phyloP scores from a whole-genome alignment of 192 early-diverging fungal genomes.

The Umbelopsis vinacea region DNA sequence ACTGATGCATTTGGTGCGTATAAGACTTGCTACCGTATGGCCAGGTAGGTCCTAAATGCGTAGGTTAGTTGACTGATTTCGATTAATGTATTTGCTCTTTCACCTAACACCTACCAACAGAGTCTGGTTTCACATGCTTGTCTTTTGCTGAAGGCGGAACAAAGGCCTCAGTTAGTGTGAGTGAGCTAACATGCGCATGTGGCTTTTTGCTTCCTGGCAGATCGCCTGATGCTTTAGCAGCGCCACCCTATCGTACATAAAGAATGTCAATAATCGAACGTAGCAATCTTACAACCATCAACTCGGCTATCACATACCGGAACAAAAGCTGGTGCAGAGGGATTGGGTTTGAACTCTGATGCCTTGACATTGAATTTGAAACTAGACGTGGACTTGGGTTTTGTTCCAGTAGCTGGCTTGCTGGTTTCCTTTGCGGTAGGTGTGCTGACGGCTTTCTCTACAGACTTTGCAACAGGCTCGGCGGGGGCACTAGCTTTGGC shows the following conservation, averaged over 20 bases:
- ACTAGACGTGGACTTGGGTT: conserved; percentile 13
- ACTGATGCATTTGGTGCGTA: conserved; percentile 54
- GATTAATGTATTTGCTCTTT: not conserved
- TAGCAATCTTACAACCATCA: not conserved
- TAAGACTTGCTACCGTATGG: conserved; percentile 57
- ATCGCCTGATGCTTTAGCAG: not conserved
- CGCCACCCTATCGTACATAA: not conserved
- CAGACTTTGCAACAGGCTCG: conserved; percentile 18
- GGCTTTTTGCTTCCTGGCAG: not conserved
- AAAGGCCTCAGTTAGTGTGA: conserved; percentile 42
- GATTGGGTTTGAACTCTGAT: conserved; percentile 78
- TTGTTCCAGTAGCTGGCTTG: conserved; percentile 19
- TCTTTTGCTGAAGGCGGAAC: conserved; percentile 51
- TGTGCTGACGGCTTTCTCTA: conserved; percentile 16
- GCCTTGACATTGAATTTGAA: conserved; percentile 80
- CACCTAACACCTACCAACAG: conserved; percentile 39
- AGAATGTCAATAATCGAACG: not conserved
- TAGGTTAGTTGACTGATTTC: conserved; percentile 17
- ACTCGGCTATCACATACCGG: conserved; percentile 49
- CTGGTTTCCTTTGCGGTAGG: conserved; percentile 3
- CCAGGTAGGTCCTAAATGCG: conserved; percentile 55
- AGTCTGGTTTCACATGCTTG: conserved; percentile 40
- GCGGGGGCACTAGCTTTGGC: conserved; percentile 2
- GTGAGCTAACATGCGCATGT: not conserved
- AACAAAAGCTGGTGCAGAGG: conserved; percentile 67